A percentile compares a stretch with the other conserved stretches of the same genome.
Conservation (phyloP, 2,329 filamentous ascomycete genomes). For the Penicillium sp. region DNA sequence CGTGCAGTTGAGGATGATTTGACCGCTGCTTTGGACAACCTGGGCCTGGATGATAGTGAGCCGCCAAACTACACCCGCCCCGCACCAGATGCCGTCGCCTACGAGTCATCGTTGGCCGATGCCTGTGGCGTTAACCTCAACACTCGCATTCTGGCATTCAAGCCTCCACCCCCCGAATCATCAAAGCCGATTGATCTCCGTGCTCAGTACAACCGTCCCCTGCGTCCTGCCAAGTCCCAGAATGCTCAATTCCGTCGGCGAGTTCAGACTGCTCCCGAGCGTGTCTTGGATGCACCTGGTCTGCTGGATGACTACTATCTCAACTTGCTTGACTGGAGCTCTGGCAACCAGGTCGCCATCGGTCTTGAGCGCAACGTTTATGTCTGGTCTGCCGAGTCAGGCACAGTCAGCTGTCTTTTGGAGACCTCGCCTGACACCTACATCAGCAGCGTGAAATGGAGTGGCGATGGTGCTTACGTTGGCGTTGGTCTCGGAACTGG, state of each 20-base stretch:
- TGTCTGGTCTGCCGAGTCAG: slow-evolving; percentile 96
- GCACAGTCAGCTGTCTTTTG: slow-evolving; percentile 83
- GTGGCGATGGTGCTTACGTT: slow-evolving; percentile 93
- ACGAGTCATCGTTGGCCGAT: slow-evolving; percentile 86
- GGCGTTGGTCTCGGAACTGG: slow-evolving; percentile 92
- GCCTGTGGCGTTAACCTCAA: slow-evolving; percentile 93
- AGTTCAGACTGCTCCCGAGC: slow-evolving; percentile 92
- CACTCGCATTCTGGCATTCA: slow-evolving; percentile 96
- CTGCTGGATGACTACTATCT: slow-evolving; percentile 99
- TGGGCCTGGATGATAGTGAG: slow-evolving; percentile 78
- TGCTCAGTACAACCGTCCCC: slow-evolving; percentile 95
- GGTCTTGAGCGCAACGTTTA: slow-evolving; percentile 97
- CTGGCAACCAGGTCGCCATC: slow-evolving; percentile 96
- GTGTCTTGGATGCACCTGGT: slow-evolving; percentile 93
- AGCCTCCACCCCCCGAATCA: slow-evolving; percentile 96
- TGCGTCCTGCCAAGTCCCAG: slow-evolving; percentile 75
- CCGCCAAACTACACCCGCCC: slow-evolving; percentile 72
- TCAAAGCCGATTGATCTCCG: slow-evolving; percentile 97
- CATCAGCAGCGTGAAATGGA: slow-evolving; percentile 98
- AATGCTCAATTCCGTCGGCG: slow-evolving; percentile 89
- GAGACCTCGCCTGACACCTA: slow-evolving; percentile 92
- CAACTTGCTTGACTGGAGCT: slow-evolving; percentile 98
- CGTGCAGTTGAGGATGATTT: slow-evolving; percentile 73
- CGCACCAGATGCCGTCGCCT: slow-evolving; percentile 85
- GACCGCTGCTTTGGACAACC: slow-evolving; percentile 76